Base-by-base conservation (phyloP, 257 asterid species). In the Penstemon barbatus region DNA sequence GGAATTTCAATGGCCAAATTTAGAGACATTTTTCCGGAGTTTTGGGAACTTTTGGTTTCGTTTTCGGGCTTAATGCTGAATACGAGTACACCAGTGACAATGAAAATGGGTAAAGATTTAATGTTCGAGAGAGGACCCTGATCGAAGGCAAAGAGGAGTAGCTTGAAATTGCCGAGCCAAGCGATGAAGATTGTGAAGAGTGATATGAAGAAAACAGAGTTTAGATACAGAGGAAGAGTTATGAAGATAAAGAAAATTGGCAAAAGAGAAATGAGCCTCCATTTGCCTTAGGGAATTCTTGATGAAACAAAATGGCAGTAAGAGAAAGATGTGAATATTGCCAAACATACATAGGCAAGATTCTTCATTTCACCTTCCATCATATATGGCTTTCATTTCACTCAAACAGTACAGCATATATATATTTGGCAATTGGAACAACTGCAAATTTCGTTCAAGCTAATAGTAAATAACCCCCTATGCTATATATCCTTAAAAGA, bases 101-200 rank as follows among this genome's bases (percentile, higher is more conserved):
- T 38, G 81, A 90, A 90, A 42, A 48, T 6, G 1, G 74, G 74
- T 5, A 82, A 83, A 1, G 88, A 82, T 6, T 72, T 67, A 3
- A 71, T 51, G 3, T 82, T 61, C 11, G 70, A 42, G 54, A 89
- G 55, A 0, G 96, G 93, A 4, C 93, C 95, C 5, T 39, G 78
- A 52, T 82, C 81, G 71, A 84, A 90, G 42, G 91, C 85, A 63
- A 82, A 86, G 50, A 87, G 88, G 61, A 86, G 69, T 0, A 85
- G 80, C 72, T 85, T 79, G 83, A 78, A 87, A 65, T 54, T 79
- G 40, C 86, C 71, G 0, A 90, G 80, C 86, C 93, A 90, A 1
- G 90, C 80, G 73, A 89, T 49, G 78, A 71, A 78, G 71, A 86
- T 72, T 1, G 86, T 71, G 4, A 76, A 52, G 53, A 79, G 63